These are phyloP conservation scores for Cutaneotrichosporon sp. DNA, from an alignment of 1,284 basidiomycete species.

Conservation along the genomic window DNA sequence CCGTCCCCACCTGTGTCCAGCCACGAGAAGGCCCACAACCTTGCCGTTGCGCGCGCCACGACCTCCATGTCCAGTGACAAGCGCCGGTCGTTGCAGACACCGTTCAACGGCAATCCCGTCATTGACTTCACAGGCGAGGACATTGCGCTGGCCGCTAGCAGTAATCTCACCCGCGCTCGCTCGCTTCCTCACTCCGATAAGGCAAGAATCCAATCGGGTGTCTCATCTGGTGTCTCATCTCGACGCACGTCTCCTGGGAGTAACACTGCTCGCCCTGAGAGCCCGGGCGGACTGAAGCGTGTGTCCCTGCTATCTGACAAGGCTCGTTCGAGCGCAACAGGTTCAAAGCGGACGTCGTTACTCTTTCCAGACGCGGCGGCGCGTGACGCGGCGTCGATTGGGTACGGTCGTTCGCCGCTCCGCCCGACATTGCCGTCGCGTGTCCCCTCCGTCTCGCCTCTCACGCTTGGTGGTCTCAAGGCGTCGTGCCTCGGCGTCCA, in stretches of 20 bases:
- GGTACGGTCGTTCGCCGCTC: not conserved
- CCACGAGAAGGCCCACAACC: slow-evolving; percentile 10
- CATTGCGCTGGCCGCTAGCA: slow-evolving; percentile 3
- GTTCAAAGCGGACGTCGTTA: slow-evolving; percentile 7
- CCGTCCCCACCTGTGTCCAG: slow-evolving; percentile 10
- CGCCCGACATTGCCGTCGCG: not conserved
- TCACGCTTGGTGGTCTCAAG: slow-evolving; percentile 38
- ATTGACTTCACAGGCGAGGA: slow-evolving; percentile 7
- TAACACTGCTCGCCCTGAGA: not conserved
- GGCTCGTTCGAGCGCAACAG: not conserved
- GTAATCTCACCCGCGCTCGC: slow-evolving; percentile 10
- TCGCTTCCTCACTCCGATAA: slow-evolving; percentile 10
- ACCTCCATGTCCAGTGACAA: slow-evolving; percentile 17
- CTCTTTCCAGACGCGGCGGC: not conserved
- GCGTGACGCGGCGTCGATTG: not conserved
- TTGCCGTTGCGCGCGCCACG: slow-evolving; percentile 15
- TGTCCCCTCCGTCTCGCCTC: slow-evolving; percentile 28
- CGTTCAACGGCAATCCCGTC: not conserved
- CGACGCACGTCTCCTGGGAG: not conserved
- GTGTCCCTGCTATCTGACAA: slow-evolving; percentile 7
- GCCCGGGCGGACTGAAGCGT: slow-evolving; percentile 5
- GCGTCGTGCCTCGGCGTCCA: slow-evolving; percentile 39
- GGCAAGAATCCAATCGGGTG: slow-evolving; percentile 3
- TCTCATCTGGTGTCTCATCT: not conserved
- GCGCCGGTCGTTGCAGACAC: slow-evolving; percentile 14